These are phyloP conservation scores for Yarrowia keelungensis DNA, from an alignment of 805 yeast genomes.

Conservation along the genomic window DNA sequence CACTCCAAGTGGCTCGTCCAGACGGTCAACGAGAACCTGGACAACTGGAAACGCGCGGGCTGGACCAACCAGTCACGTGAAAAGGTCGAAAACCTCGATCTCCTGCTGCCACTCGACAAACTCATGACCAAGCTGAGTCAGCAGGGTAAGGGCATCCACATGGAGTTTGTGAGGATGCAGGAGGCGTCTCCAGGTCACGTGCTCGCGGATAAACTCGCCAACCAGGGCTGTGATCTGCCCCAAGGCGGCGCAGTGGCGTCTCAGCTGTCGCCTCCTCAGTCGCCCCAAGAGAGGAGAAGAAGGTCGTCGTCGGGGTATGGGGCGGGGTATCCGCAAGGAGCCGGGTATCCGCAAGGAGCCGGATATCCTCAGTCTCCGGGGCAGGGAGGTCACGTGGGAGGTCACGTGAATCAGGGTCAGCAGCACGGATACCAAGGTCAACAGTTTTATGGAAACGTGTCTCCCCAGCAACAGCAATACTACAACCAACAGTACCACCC, in stretches of 20 bases:
- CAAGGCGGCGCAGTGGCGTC: neutral
- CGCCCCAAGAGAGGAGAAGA: slow-evolving; percentile 5
- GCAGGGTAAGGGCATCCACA: neutral
- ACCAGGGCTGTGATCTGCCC: slow-evolving; percentile 6
- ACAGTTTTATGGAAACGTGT: neutral
- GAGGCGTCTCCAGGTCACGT: slow-evolving; percentile 14
- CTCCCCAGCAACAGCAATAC: slow-evolving; percentile 8
- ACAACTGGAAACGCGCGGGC: slow-evolving; percentile 13
- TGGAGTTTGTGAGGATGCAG: slow-evolving; percentile 31
- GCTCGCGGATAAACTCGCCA: slow-evolving; percentile 26
- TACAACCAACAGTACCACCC: neutral
- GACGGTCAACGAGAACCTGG: slow-evolving; percentile 8
- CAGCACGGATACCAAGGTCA: neutral
- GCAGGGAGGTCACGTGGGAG: neutral
- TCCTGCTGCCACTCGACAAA: slow-evolving; percentile 15
- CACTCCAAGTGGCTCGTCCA: slow-evolving; percentile 27
- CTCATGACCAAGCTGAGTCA: neutral
- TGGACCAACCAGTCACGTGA: slow-evolving; percentile 19
- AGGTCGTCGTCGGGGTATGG: neutral
- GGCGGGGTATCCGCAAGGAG: no score
- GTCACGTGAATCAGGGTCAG: slow-evolving; percentile 1
- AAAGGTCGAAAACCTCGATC: slow-evolving; percentile 18
- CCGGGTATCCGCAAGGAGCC: no score
- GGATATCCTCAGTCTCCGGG: neutral
- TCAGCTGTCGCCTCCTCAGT: slow-evolving; percentile 19